A percentile compares a stretch with the other conserved stretches of the same genome.
Evolutionary conservation across 768 basidiomycete species (phyloP).

Genomic region (Piloderma croceum): DNA sequence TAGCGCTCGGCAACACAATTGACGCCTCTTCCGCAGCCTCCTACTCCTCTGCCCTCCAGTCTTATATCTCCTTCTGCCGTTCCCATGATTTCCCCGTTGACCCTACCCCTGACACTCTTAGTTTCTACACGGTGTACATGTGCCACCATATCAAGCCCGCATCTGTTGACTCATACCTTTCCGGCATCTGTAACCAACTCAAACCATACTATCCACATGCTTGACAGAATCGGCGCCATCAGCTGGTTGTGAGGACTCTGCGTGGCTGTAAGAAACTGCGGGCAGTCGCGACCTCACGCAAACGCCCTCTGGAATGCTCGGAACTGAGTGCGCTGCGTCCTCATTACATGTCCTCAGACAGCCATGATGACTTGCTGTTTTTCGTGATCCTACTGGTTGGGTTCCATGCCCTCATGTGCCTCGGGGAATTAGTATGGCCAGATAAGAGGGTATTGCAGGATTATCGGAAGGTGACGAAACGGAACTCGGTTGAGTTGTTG

Average conservation of each 20-base stretch:
- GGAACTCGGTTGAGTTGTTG: slow-evolving; percentile 6
- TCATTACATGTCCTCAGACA: too few relatives aligned
- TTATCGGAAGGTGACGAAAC: slow-evolving; percentile 14
- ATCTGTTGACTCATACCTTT: slow-evolving; percentile 32
- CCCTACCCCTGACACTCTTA: slow-evolving; percentile 34
- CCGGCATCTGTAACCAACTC: slow-evolving; percentile 32
- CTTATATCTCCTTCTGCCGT: slow-evolving; percentile 31
- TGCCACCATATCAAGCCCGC: slow-evolving; percentile 30
- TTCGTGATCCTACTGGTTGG: slow-evolving; percentile 19
- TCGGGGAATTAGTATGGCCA: slow-evolving; percentile 25
- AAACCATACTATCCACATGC: slow-evolving; percentile 26
- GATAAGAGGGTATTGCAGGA: slow-evolving; percentile 10
- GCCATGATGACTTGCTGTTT: slow-evolving; percentile 26
- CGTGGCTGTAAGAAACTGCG: slow-evolving; percentile 23
- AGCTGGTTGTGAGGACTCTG: slow-evolving; percentile 25
- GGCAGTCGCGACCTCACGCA: slow-evolving; percentile 17
- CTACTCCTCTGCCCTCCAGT: slow-evolving; percentile 32
- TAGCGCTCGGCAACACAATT: slow-evolving; percentile 28
- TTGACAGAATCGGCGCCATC: slow-evolving; percentile 8
- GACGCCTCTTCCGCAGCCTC: slow-evolving; percentile 15
- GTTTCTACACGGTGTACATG: slow-evolving; percentile 31
- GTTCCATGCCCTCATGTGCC: slow-evolving; percentile 21
- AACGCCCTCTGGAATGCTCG: slow-evolving; percentile 20
- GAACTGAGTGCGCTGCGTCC: slow-evolving; percentile 20
- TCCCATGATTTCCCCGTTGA: slow-evolving; percentile 28